Percentiles rank a stretch among this genome's conserved stretches.
Conservation (phyloP, 2,329 filamentous ascomycete species). For the Nemania abortiva region DNA sequence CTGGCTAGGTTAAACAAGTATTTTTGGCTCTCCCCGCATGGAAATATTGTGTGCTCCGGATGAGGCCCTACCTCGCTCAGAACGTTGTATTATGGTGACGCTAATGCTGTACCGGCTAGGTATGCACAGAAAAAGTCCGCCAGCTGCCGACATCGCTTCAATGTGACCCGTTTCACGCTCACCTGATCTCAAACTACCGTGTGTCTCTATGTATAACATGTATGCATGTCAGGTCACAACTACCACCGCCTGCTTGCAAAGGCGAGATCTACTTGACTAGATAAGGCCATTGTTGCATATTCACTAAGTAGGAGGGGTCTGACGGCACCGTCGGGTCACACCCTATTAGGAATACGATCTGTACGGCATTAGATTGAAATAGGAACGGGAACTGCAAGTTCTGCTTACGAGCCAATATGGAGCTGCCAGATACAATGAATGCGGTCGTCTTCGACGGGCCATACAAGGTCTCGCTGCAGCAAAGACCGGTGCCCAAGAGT, state of each 20-base stretch:
- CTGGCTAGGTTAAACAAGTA: slow-evolving; percentile 1
- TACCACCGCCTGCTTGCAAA: slow-evolving; percentile 16
- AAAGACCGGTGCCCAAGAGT: slow-evolving; percentile 80
- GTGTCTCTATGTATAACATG: slow-evolving; percentile 29
- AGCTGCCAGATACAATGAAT: slow-evolving; percentile 74
- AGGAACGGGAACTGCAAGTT: slow-evolving; percentile 19
- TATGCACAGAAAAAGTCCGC: slow-evolving; percentile 11
- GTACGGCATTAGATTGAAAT: slow-evolving; percentile 25
- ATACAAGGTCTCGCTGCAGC: slow-evolving; percentile 79
- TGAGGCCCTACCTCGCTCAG: slow-evolving; percentile 19
- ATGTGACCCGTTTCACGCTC: slow-evolving; percentile 30
- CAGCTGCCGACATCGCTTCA: slow-evolving; percentile 35
- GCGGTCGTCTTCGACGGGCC: slow-evolving; percentile 89
- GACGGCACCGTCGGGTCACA: slow-evolving; percentile 10
- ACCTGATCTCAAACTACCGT: slow-evolving; percentile 32
- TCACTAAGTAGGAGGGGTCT: slow-evolving; percentile 8
- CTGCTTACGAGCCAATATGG: slow-evolving; percentile 33
- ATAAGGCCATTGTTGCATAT: slow-evolving; percentile 25
- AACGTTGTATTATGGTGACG: slow-evolving; percentile 29
- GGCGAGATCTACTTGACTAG: slow-evolving; percentile 22
- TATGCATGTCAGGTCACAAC: slow-evolving; percentile 26
- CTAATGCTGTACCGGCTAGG: slow-evolving; percentile 28
- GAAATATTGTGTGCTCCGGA: slow-evolving; percentile 24
- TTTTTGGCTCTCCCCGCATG: slow-evolving; percentile 32
- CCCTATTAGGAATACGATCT: slow-evolving; percentile 17